A percentile compares a stretch with the other conserved stretches of the same genome.
These are phyloP conservation scores for Acidomyces sp. DNA, from an alignment of 495 filamentous ascomycete species.

Conservation along the genomic window DNA sequence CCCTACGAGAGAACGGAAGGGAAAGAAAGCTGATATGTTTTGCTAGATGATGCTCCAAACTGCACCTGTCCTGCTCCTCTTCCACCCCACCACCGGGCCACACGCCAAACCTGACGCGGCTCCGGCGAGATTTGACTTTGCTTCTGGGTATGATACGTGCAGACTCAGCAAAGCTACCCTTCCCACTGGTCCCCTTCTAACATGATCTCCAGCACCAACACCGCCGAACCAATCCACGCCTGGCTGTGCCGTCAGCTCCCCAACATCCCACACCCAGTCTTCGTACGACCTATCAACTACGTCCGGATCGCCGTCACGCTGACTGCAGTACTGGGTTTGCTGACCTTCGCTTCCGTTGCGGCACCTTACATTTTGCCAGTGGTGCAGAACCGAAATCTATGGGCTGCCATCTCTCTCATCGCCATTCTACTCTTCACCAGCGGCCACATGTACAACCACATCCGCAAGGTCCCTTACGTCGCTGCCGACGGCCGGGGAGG, in stretches of 20 bases:
- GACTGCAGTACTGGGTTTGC: constrained; percentile 50
- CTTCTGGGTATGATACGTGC: constrained; percentile 46
- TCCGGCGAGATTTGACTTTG: constrained; percentile 79
- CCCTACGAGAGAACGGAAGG: not conserved
- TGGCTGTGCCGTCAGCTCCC: constrained; percentile 73
- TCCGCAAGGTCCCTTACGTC: constrained; percentile 92
- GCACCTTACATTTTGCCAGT: constrained; percentile 75
- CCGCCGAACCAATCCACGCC: constrained; percentile 61
- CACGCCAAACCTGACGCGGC: constrained; percentile 54
- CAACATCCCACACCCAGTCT: constrained; percentile 54
- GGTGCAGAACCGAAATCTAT: constrained; percentile 79
- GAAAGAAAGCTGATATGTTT: constrained; percentile 11
- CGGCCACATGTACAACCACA: constrained; percentile 99
- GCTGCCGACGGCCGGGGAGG: constrained; percentile 73
- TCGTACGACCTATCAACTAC: constrained; percentile 82
- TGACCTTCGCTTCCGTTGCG: constrained; percentile 59
- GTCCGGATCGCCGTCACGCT: constrained; percentile 53
- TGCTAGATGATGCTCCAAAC: constrained; percentile 88
- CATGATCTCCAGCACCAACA: constrained; percentile 55
- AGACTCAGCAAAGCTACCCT: no score
- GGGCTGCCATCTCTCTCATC: constrained; percentile 84
- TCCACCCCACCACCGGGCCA: constrained; percentile 78
- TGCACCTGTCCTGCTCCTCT: constrained; percentile 77
- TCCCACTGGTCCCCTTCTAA: no score
- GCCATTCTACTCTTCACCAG: constrained; percentile 86